Evolutionary conservation across 441 rosid species (phyloP).

Genomic region (Erodium moschatum): DNA sequence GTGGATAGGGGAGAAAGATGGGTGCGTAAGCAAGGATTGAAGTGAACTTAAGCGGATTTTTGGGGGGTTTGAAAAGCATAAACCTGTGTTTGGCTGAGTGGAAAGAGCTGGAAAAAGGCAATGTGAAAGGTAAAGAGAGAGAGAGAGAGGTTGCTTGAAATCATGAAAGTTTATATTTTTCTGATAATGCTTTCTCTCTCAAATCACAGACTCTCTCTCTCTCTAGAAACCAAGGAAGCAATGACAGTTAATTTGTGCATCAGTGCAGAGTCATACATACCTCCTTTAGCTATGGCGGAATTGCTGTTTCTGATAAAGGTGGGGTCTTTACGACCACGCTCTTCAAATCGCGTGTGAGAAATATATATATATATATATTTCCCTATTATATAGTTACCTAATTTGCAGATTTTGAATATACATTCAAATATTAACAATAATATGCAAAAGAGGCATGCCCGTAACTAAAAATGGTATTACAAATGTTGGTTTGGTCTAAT

Average conservation of each 20-base stretch:
- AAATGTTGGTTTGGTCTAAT: too few relatives aligned
- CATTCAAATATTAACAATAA: too few relatives aligned
- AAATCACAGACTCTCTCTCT: not conserved
- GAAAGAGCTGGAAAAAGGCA: slow-evolving; percentile 4
- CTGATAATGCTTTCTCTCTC: not conserved
- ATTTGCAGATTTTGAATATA: too few relatives aligned
- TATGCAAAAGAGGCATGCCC: too few relatives aligned
- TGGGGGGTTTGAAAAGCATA: not conserved
- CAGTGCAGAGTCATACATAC: slow-evolving; percentile 1
- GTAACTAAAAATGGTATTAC: too few relatives aligned
- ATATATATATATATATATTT: too few relatives aligned
- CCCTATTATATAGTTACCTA: too few relatives aligned
- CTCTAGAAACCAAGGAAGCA: not conserved
- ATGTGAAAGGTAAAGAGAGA: not conserved
- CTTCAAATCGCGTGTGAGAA: not conserved
- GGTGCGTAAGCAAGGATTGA: not conserved
- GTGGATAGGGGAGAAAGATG: not conserved
- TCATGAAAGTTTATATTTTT: not conserved
- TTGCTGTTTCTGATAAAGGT: not conserved
- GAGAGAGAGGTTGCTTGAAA: not conserved
- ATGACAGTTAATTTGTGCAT: not conserved
- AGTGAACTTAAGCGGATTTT: not conserved
- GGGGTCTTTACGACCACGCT: not conserved
- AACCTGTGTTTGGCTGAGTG: not conserved
- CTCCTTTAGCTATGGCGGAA: not conserved